Evolutionary conservation across 148 eudicot species (phyloP).

Genomic region (Gaultheria prostrata): DNA sequence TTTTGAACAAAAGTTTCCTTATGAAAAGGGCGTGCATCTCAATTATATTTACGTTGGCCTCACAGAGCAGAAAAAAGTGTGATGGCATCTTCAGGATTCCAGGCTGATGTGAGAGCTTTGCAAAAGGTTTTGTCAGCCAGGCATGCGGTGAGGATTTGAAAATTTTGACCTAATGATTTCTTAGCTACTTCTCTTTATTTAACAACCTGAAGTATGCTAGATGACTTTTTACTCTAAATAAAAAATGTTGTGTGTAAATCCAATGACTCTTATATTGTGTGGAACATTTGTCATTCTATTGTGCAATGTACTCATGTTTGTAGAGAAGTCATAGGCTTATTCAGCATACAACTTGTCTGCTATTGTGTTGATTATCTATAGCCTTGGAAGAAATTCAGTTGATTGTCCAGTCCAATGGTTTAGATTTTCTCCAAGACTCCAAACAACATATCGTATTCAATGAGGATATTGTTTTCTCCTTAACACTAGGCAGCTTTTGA

Average conservation of each 20-base stretch:
- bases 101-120: constrained; percentile 95
- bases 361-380: background rate
- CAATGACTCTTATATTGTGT: background rate
- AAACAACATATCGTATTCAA: background rate
- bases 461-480: background rate
- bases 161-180: background rate
- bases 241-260: background rate
- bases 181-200: background rate
- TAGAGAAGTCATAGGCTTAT: background rate
- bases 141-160: constrained; percentile 59
- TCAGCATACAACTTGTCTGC: background rate
- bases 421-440: background rate
- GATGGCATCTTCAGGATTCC: constrained; percentile 92
- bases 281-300: background rate
- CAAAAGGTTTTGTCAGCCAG: constrained; percentile 84
- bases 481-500: background rate
- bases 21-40: background rate
- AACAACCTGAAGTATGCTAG: constrained; percentile 5
- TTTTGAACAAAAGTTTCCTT: constrained; percentile 2
- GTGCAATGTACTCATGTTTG: background rate
- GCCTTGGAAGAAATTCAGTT: background rate
- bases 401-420: background rate
- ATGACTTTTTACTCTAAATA: background rate
- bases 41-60: constrained; percentile 12
- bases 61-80: constrained; percentile 81